A percentile compares a stretch with the other conserved stretches of the same genome.
Evolutionary conservation across 2,329 filamentous ascomycete species (phyloP).

Genomic region (Nothophoma quercina): DNA sequence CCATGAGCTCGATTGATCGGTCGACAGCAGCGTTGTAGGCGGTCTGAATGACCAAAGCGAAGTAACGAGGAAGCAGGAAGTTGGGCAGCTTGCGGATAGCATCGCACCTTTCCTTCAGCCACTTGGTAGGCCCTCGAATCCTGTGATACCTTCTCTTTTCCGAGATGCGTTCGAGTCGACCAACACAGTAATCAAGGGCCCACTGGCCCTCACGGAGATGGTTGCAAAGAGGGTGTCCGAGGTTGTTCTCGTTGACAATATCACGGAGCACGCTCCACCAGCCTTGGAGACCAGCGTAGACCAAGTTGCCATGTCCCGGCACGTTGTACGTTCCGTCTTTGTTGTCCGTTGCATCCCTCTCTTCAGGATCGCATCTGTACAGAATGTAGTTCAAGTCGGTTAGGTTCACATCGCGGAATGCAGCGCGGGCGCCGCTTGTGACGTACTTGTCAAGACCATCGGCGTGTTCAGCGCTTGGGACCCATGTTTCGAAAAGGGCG

Average conservation of each 20-base stretch:
- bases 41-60: constrained; percentile 85
- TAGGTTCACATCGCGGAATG: constrained; percentile 77
- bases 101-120: constrained; percentile 86
- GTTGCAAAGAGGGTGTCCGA: constrained; percentile 92
- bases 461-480: constrained; percentile 84
- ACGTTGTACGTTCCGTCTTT: constrained; percentile 89
- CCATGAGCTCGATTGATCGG: constrained; percentile 79
- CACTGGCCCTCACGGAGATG: constrained; percentile 91
- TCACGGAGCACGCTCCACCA: constrained; percentile 94
- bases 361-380: constrained; percentile 91
- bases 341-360: constrained; percentile 78
- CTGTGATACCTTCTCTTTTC: constrained; percentile 67
- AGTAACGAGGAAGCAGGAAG: constrained; percentile 92
- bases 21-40: constrained; percentile 86
- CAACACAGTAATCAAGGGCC: constrained; percentile 87
- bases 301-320: constrained; percentile 81
- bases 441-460: constrained; percentile 86
- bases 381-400: constrained; percentile 90
- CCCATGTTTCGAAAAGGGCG: constrained; percentile 94
- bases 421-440: constrained; percentile 78
- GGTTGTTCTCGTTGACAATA: constrained; percentile 86
- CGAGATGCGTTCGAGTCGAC: constrained; percentile 76
- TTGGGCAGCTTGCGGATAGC: constrained; percentile 84
- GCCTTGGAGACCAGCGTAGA: constrained; percentile 96
- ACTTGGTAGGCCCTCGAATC: constrained; percentile 72